Evolutionary conservation across 257 asterid species (phyloP).

Genomic region (Solanum medicagineum): DNA sequence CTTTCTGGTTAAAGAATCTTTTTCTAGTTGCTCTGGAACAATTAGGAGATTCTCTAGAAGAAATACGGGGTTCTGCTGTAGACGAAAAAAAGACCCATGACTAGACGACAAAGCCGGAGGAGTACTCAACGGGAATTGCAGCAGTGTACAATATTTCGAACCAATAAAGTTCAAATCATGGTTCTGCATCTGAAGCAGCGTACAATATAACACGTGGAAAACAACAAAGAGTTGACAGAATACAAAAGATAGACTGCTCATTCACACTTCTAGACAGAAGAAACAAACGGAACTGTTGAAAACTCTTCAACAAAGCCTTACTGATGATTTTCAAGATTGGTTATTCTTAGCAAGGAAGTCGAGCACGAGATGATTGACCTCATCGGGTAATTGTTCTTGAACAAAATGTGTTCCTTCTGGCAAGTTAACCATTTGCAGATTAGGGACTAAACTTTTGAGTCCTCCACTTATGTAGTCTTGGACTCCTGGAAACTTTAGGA

Average conservation of each 20-base stretch:
- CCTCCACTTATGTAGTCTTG: conserved; percentile 47
- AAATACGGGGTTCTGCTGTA: no score
- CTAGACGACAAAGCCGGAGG: no score
- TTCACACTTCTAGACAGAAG: not conserved
- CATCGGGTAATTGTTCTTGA: conserved; percentile 56
- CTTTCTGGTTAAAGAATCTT: no score
- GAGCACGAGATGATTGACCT: conserved; percentile 33
- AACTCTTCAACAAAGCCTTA: not conserved
- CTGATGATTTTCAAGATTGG: not conserved
- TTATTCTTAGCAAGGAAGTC: conserved; percentile 26
- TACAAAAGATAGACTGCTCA: not conserved
- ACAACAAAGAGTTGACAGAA: not conserved
- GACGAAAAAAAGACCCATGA: no score
- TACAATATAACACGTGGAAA: not conserved
- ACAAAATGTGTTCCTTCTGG: conserved; percentile 72
- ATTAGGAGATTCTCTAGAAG: no score
- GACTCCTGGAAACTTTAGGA: conserved; percentile 42
- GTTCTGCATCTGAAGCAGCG: no score
- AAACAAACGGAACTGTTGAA: not conserved
- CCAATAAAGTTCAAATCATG: no score
- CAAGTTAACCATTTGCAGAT: conserved; percentile 37
- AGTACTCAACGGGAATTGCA: no score
- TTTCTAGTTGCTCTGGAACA: no score
- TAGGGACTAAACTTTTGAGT: conserved; percentile 34
- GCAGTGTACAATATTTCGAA: no score